Base-by-base conservation (phyloP, 345 rosid species). In the Barbarea vulgaris region DNA sequence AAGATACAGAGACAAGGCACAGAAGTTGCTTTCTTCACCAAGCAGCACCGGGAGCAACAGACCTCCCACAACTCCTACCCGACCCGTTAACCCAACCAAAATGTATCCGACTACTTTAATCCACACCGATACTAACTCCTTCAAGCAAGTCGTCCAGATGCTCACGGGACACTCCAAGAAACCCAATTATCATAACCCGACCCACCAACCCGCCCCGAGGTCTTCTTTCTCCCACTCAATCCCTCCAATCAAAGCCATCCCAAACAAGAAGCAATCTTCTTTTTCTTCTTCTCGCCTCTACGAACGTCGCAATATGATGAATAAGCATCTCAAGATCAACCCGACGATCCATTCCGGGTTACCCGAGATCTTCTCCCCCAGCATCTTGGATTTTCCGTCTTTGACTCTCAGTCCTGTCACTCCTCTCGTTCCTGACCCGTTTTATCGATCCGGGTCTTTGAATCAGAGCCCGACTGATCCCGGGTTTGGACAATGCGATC, bases 81-180 rank as follows among this genome's bases (percentile, higher is more conserved):
- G 76, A 67, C 81, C 85, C 63, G 70, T 81, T 65, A 13, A n/a
- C 8, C 4, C 54, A 60, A 63, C 83, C 70, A 84, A 88, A 78
- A 88, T 84, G 0, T 85, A 81, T 83, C 93, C 88, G 14, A 92
- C 90, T 11, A 93, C 93, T 52, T 88, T 88, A 78, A 87, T 91
- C 71, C 86, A 88, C 64, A 94, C 98, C 0, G 97, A 93, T 53
- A 69, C 84, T 42, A 77, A 91, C 56, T 85, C 97, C 64, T 93
- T 93, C 87, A 91, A 89, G 69, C 91, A 85, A 80, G 90, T 93
- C 37, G 98, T 93, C 62, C 98, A 91, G 70, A 83, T 88, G 92
- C 85, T 93, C 10, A 93, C 98, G 33, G 97, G 97, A 70, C 81
- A 84, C 64, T 71, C 87, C 63, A 33, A 61, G 48, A 61, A 9